A percentile compares a stretch with the other conserved stretches of the same genome.
phyloP scores from a whole-genome alignment of 352 stramenopile genomes.

The Phytophthora ramorum region DNA sequence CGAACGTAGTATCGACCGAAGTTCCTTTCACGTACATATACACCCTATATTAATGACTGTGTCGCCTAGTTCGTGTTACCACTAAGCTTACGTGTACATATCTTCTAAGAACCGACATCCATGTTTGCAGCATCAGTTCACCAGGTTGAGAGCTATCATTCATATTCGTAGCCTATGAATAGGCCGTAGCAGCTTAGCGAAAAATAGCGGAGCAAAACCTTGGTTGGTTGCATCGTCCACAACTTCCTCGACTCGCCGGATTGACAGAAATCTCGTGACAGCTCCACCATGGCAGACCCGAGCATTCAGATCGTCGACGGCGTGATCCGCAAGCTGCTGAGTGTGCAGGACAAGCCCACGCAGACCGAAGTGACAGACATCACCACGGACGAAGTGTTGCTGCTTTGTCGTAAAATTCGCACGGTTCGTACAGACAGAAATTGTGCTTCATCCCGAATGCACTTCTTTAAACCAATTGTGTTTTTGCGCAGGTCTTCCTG shows the following conservation, averaged over 20 bases:
- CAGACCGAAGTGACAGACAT: slow-evolving; percentile 85
- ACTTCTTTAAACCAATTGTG: slow-evolving; percentile 4
- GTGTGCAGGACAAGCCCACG: slow-evolving; percentile 74
- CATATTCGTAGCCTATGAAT: too few species aligned
- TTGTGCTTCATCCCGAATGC: neutral
- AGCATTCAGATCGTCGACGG: slow-evolving; percentile 67
- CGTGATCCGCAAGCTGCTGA: slow-evolving; percentile 79
- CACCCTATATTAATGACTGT: too few species aligned
- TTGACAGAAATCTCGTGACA: slow-evolving; percentile 3
- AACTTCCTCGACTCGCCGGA: slow-evolving; percentile 1
- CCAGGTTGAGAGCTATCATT: too few species aligned
- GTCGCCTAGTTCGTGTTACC: too few species aligned
- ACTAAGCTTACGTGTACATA: too few species aligned
- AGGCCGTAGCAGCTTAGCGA: slow-evolving; percentile 1
- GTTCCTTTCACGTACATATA: too few species aligned
- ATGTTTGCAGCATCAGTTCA: too few species aligned
- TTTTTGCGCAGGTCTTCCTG: slow-evolving; percentile 75
- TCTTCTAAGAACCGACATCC: too few species aligned
- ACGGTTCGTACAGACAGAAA: slow-evolving; percentile 41
- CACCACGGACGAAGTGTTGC: slow-evolving; percentile 78
- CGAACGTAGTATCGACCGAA: too few species aligned
- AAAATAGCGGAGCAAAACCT: slow-evolving; percentile 15
- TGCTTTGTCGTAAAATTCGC: slow-evolving; percentile 80
- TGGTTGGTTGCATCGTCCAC: slow-evolving; percentile 12
- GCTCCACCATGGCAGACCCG: slow-evolving; percentile 44